These are phyloP conservation scores for Takakia lepidozioides DNA, from an alignment of 225 moss, liverwort and hornwort genomes.

Conservation along the genomic window DNA sequence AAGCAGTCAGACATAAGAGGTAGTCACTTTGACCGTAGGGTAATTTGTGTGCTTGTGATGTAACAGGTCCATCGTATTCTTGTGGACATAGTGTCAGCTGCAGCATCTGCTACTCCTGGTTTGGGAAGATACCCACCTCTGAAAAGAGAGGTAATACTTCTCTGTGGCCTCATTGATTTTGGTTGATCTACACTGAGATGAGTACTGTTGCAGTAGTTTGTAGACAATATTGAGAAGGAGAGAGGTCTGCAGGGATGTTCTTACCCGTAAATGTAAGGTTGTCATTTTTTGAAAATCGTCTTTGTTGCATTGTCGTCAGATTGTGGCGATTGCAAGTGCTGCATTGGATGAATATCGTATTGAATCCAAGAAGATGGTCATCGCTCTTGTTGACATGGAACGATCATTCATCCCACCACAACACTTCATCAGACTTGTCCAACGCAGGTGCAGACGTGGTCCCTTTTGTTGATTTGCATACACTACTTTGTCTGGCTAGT, in stretches of 20 bases:
- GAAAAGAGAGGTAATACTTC: slow-evolving; percentile 35
- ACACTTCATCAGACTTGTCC: slow-evolving; percentile 55
- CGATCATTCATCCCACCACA: slow-evolving; percentile 51
- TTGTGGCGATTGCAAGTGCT: slow-evolving; percentile 47
- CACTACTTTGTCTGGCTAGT: not conserved
- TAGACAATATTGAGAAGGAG: no score
- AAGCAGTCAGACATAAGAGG: no score
- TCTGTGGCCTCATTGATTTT: no score
- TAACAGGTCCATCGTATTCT: slow-evolving; percentile 24
- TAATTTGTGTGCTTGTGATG: no score
- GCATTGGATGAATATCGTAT: slow-evolving; percentile 48
- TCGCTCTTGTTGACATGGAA: slow-evolving; percentile 54
- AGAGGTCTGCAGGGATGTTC: no score
- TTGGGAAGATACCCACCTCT: slow-evolving; percentile 51
- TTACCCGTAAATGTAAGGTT: no score
- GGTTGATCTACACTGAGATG: no score
- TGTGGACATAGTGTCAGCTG: slow-evolving; percentile 47
- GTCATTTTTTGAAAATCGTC: no score
- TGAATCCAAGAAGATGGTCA: slow-evolving; percentile 50
- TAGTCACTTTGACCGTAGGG: no score
- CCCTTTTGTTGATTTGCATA: not conserved
- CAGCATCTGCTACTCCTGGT: slow-evolving; percentile 39
- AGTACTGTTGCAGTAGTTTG: no score
- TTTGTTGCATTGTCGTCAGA: slow-evolving; percentile 26
- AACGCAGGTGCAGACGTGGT: slow-evolving; percentile 26